Conservation (phyloP, 495 filamentous ascomycete species). For the Penicillium manginii region DNA sequence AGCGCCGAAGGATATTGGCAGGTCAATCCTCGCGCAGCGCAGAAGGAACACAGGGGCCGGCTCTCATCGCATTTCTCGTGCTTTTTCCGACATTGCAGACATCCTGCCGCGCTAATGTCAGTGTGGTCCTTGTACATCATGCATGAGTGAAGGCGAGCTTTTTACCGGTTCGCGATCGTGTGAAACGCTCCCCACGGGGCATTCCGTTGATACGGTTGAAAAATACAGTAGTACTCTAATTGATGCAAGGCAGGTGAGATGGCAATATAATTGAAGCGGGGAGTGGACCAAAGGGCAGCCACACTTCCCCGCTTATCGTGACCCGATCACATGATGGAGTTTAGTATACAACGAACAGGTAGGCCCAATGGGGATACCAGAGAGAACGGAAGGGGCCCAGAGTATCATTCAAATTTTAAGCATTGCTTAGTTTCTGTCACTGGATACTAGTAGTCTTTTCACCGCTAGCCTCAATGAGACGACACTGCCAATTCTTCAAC, state of each 20-base stretch:
- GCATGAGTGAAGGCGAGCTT: not conserved
- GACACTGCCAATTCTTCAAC: too few relatives aligned
- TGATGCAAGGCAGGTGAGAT: too few relatives aligned
- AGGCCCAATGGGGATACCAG: too few relatives aligned
- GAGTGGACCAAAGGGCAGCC: not conserved
- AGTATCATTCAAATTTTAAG: too few relatives aligned
- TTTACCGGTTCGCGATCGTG: slow-evolving; percentile 30
- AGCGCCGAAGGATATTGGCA: slow-evolving; percentile 29
- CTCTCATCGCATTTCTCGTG: slow-evolving; percentile 34
- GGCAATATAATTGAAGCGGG: not conserved
- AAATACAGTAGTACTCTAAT: not conserved
- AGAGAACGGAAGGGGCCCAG: too few relatives aligned
- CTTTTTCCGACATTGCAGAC: slow-evolving; percentile 30
- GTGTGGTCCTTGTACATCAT: not conserved
- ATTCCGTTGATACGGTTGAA: slow-evolving; percentile 12
- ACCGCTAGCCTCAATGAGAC: too few relatives aligned
- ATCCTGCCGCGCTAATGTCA: slow-evolving; percentile 20
- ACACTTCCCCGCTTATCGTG: not conserved
- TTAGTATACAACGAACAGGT: not conserved
- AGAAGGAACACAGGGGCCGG: slow-evolving; percentile 28
- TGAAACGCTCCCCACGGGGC: slow-evolving; percentile 21
- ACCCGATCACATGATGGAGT: slow-evolving; percentile 6
- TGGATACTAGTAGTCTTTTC: too few relatives aligned
- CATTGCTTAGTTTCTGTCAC: too few relatives aligned
- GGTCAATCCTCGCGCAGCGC: slow-evolving; percentile 13